phyloP scores from a whole-genome alignment of 1,284 basidiomycete species.

The Rhodotorula sp. region DNA sequence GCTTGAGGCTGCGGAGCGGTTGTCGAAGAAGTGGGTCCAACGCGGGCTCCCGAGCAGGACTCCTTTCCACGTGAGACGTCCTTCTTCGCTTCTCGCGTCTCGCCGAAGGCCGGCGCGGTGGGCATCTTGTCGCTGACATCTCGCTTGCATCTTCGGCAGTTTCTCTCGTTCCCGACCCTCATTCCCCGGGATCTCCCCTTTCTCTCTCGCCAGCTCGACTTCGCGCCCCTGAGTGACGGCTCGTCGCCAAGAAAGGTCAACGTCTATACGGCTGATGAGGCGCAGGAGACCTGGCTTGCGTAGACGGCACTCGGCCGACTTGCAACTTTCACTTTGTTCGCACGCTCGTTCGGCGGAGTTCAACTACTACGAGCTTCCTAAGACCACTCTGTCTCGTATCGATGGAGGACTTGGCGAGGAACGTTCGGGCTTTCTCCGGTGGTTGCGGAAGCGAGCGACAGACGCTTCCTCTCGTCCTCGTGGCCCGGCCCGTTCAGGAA shows the following conservation, averaged over 20 bases:
- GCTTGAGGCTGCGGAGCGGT: slow-evolving; percentile 18
- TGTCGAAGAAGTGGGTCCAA: slow-evolving; percentile 18
- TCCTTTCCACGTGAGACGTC: slow-evolving; percentile 19
- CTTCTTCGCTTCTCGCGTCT: background rate
- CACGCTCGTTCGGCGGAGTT: background rate
- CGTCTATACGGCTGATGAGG: slow-evolving; percentile 25
- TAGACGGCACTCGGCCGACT: background rate
- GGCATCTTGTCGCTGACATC: background rate
- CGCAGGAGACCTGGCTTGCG: slow-evolving; percentile 10
- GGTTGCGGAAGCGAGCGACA: no score
- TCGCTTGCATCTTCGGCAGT: slow-evolving; percentile 2
- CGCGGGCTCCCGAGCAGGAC: slow-evolving; percentile 24
- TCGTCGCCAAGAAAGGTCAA: slow-evolving; percentile 8
- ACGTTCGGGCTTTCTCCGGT: no score
- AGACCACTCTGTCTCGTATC: no score
- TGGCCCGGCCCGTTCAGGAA: no score
- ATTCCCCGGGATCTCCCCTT: slow-evolving; percentile 27
- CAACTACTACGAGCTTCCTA: no score
- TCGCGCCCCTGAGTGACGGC: slow-evolving; percentile 4
- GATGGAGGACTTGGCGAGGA: no score
- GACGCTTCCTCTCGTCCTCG: no score
- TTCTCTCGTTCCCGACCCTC: slow-evolving; percentile 22
- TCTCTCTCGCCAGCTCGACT: slow-evolving; percentile 22
- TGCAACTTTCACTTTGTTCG: background rate
- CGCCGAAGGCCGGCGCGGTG: no score